Conservation (phyloP, 192 early-diverging fungal genomes). For the Entomortierella lignicola region DNA sequence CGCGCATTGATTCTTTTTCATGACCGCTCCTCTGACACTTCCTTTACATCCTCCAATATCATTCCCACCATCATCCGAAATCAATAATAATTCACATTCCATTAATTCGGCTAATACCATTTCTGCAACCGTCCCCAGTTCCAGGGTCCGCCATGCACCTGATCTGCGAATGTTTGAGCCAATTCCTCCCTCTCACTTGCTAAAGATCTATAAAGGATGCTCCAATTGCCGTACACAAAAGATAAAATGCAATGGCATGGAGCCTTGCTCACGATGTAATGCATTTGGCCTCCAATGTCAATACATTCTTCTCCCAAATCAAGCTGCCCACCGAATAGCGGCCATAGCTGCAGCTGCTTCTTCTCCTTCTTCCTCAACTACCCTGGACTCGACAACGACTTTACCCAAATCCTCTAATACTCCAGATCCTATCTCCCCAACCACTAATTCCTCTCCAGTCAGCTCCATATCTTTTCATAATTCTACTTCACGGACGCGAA, state of each 20-base stretch:
- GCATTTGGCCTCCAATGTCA: slow-evolving; percentile 52
- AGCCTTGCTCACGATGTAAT: slow-evolving; percentile 38
- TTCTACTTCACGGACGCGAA: too few species aligned
- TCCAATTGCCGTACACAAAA: slow-evolving; percentile 54
- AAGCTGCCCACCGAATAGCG: slow-evolving; percentile 42
- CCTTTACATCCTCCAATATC: background rate
- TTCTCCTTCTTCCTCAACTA: background rate
- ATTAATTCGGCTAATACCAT: background rate
- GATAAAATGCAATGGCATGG: slow-evolving; percentile 53
- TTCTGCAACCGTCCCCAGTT: slow-evolving; percentile 9
- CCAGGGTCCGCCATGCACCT: slow-evolving; percentile 39
- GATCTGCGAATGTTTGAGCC: slow-evolving; percentile 54
- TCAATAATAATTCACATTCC: background rate
- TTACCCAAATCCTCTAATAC: background rate
- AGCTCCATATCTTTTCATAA: too few species aligned
- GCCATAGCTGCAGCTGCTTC: background rate
- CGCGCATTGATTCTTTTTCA: background rate
- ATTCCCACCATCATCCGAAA: background rate
- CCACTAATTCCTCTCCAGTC: too few species aligned
- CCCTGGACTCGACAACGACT: background rate
- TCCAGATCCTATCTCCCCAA: too few species aligned
- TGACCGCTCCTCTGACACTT: slow-evolving; percentile 10
- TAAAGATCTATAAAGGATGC: slow-evolving; percentile 56
- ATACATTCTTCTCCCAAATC: slow-evolving; percentile 51
- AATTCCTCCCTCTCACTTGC: slow-evolving; percentile 43